Evolutionary conservation across 2,329 filamentous ascomycete species (phyloP), one percentile per base, ranked within the genome.

Genomic region (Penicillium crustosum): DNA sequence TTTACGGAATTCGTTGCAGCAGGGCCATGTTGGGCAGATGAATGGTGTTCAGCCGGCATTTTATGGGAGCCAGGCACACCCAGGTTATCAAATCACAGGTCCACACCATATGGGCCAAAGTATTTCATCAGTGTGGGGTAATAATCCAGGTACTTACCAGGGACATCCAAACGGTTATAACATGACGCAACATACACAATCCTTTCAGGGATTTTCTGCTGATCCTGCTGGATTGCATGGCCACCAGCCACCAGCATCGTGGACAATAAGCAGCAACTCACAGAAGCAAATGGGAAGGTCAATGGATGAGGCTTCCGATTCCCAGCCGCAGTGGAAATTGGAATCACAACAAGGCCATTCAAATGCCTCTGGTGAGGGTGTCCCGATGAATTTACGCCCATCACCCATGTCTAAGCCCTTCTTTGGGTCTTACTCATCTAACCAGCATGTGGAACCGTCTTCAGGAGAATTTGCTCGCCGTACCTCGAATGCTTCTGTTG

Each of bases 291-390:
- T 47, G 27, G 36, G 19, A 21, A 31, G 35, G 10, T n/a, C 29
- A 29, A 29, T 42, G 9, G 27, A 21, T n/a, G 39, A 17, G 8
- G 27, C 15, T 41, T 19, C 23, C 6, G 17, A 15, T 31, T 23
- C 41, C 10, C 55, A 68, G 25, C 60, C 61, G 12, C 55, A 60
- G 47, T 68, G 66, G 66, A 62, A 60, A 47, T 12, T 49, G 1
- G 51, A 48, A 17, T 43, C 53, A 35, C 56, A 54, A 19, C 33
- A 50, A 19, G 13, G 42, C 1, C 35, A 57, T 13, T 21, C 35
- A 13, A 51, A 50, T 39, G n/a, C 45, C 21, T 9, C 35, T n/a
- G 27, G 55, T 23, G 55, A 60, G 19, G 13, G 13, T 5, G 23
- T 33, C 6, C 33, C 42, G 8, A 19, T 31, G 19, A 50, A 55